Base-by-base conservation (phyloP, 1,284 basidiomycete genomes). In the Rhodotorula sp. region DNA sequence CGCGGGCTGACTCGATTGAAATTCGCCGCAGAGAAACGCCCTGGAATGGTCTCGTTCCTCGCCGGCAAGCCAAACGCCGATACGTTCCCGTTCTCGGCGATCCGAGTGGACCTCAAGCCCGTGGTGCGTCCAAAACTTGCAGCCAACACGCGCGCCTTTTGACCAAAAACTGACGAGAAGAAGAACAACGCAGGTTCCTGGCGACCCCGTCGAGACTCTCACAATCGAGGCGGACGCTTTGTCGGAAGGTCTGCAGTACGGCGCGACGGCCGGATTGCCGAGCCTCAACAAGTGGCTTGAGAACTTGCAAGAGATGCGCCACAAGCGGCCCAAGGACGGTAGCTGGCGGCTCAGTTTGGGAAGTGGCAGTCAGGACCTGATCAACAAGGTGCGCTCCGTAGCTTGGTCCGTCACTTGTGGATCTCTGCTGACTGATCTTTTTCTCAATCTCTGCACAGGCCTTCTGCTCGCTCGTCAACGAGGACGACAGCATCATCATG, bases 61-160 rank as follows among this genome's bases (percentile, higher is more conserved):
- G 85, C 85, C 16, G 85, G 85, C 49, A 84, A 84, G 82, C 95
- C 95, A 38, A 95, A 95, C 79, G 86, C 89, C n/a, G 83, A 85
- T 6, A 91, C 92, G 23, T 98, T 97, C 83, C 95, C 95, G 1
- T 90, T 98, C 80, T 87, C 88, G 12, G 64, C 70, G 31, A 69
- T 75, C 64, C 69, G 68, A 50, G 69, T 75, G 48, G 66, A 68
- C 38, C 62, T 75, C 49, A 75, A 75, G 58, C 71, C 74, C 23
- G 34, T 73, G 65, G 70, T 71, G 26, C 54, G 66, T 52, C 34
- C 34, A 18, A n/a, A 16, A 28, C 10, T 28, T n/a, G 26, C 14
- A 18, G 14, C 38, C 45, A 47, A 8, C n/a, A 59, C 55, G 8
- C 19, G 3, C 5, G 12, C 63, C 10, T 14, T 50, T 0, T 3